Evolutionary conservation across 345 rosid genomes (phyloP).

Genomic region (Populus deltoides): DNA sequence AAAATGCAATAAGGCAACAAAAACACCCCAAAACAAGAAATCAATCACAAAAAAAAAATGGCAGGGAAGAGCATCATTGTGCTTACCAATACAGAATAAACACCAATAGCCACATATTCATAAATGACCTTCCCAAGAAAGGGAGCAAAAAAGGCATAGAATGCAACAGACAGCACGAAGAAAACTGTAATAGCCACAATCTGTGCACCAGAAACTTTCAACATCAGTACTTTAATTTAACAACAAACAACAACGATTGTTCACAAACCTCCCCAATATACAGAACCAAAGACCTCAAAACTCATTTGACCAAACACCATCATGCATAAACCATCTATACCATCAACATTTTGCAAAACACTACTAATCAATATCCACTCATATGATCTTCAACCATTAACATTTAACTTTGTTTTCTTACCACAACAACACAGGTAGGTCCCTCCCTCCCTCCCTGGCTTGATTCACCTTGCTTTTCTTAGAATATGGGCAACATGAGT

Average conservation of each 20-base stretch:
- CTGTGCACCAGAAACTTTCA: conserved; percentile 16
- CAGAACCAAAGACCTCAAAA: not conserved
- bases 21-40: not conserved
- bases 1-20: not conserved
- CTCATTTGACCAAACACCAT: not conserved
- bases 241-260: not conserved
- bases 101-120: conserved; percentile 62
- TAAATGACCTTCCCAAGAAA: conserved; percentile 71
- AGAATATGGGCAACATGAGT: not conserved
- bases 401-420: not conserved
- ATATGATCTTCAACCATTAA: not conserved
- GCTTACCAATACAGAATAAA: conserved; percentile 76
- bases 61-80: not conserved
- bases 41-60: not conserved
- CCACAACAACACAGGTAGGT: not conserved
- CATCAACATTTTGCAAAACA: not conserved
- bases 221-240: not conserved
- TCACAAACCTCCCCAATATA: not conserved
- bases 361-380: not conserved
- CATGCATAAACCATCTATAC: not conserved
- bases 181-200: conserved; percentile 86
- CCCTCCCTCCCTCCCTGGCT: not conserved
- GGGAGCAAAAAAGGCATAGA: conserved; percentile 92
- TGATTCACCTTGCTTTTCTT: not conserved
- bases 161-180: conserved; percentile 70